These are phyloP conservation scores for Paspalum vaginatum DNA, from an alignment of 176 grass and related monocot species.

Conservation along the genomic window DNA sequence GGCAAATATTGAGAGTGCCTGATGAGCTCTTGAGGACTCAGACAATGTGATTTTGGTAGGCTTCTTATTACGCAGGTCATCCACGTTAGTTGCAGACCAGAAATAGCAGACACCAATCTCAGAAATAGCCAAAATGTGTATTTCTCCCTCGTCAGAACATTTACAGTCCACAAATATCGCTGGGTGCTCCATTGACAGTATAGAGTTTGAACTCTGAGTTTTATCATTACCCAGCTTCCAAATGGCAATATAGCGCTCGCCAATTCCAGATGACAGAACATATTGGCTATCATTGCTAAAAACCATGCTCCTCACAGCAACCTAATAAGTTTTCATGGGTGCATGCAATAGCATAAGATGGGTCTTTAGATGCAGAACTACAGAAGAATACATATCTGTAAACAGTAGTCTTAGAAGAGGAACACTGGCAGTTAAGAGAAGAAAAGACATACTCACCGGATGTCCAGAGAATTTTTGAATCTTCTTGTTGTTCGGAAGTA, in stretches of 20 bases:
- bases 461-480: conserved; percentile 93
- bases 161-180: conserved; percentile 81
- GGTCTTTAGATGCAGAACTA: conserved; percentile 2
- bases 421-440: conserved; percentile 5
- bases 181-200: conserved; percentile 91
- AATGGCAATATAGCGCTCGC: conserved; percentile 84
- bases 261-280: conserved; percentile 89
- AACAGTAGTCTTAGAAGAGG: conserved; percentile 15
- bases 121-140: conserved; percentile 78
- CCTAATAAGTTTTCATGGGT: conserved; percentile 48
- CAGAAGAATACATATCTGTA: not conserved
- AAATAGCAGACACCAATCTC: conserved; percentile 88
- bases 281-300: conserved; percentile 75
- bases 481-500: conserved; percentile 82
- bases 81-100: conserved; percentile 70
- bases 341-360: conserved; percentile 32
- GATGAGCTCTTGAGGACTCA: conserved; percentile 50
- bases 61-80: conserved; percentile 66
- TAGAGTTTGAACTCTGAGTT: conserved; percentile 60
- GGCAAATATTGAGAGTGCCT: conserved; percentile 64
- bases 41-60: conserved; percentile 71
- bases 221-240: conserved; percentile 72
- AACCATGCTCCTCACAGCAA: conserved; percentile 78
- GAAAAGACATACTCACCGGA: conserved; percentile 55
- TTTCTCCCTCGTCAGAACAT: conserved; percentile 42